A percentile compares a stretch with the other conserved stretches of the same genome.
Conservation (phyloP, 495 filamentous ascomycete genomes). For the Penicillium steckii region DNA sequence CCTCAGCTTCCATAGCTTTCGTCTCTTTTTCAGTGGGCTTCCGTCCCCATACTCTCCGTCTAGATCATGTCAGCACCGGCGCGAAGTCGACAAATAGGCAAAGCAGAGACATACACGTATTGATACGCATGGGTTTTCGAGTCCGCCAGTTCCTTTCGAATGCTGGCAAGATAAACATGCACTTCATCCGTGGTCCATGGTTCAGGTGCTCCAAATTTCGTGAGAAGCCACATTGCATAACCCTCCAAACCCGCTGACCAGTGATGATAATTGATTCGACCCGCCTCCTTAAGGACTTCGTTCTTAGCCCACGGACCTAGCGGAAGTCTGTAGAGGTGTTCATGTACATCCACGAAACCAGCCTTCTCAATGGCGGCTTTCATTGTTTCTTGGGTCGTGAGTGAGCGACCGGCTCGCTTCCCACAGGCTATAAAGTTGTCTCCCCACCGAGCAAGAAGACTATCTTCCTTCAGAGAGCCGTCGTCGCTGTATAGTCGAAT, state of each 20-base stretch:
- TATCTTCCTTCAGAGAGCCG: slow-evolving; percentile 28
- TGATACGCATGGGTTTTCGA: slow-evolving; percentile 17
- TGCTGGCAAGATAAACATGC: slow-evolving; percentile 16
- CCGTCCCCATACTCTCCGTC: background rate
- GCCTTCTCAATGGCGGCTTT: slow-evolving; percentile 22
- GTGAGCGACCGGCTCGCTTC: slow-evolving; percentile 9
- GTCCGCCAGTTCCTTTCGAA: slow-evolving; percentile 18
- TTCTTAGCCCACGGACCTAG: slow-evolving; percentile 23
- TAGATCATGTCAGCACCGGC: background rate
- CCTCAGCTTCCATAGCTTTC: background rate
- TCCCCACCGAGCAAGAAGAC: slow-evolving; percentile 22
- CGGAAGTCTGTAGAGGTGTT: slow-evolving; percentile 15
- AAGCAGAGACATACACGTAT: slow-evolving; percentile 7
- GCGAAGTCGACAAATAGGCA: slow-evolving; percentile 18
- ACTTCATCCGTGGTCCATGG: slow-evolving; percentile 24
- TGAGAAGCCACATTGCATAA: slow-evolving; percentile 25
- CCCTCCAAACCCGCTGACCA: slow-evolving; percentile 24
- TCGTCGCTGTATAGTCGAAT: slow-evolving; percentile 42
- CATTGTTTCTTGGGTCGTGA: slow-evolving; percentile 16
- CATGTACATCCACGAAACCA: slow-evolving; percentile 28
- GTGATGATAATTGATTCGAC: slow-evolving; percentile 13
- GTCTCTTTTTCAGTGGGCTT: background rate
- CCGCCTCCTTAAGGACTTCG: slow-evolving; percentile 17
- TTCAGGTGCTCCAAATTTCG: slow-evolving; percentile 16
- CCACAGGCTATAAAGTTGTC: slow-evolving; percentile 12